phyloP scores from a whole-genome alignment of 192 early-diverging fungal genomes.

The Paraglomus brasilianum region DNA sequence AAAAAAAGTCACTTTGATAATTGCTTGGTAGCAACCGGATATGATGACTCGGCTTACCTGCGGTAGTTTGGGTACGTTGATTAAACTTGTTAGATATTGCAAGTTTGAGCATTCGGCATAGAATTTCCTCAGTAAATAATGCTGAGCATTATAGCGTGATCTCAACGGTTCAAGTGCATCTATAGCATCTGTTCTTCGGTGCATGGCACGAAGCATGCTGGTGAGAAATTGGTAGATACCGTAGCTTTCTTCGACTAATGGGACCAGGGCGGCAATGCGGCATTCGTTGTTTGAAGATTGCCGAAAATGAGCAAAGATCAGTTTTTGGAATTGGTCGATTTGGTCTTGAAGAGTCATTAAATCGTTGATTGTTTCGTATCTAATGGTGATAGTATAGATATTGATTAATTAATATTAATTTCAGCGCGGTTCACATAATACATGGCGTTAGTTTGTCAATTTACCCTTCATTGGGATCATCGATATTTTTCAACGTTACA shows the following conservation, averaged over 20 bases:
- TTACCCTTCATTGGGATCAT: conserved; percentile 97
- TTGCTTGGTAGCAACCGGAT: not conserved
- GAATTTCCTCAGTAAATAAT: conserved; percentile 85
- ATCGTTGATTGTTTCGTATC: conserved; percentile 95
- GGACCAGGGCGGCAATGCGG: conserved; percentile 91
- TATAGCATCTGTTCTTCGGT: conserved; percentile 77
- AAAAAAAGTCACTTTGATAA: not conserved
- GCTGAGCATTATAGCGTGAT: conserved; percentile 80
- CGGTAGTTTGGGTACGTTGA: conserved; percentile 82
- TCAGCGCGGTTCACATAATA: not conserved
- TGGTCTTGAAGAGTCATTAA: conserved; percentile 89
- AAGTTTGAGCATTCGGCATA: conserved; percentile 89
- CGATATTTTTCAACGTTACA: conserved; percentile 85
- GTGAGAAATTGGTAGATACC: conserved; percentile 95
- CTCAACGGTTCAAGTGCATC: conserved; percentile 88
- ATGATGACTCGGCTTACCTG: conserved; percentile 35
- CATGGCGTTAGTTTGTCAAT: not conserved
- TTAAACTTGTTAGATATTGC: conserved; percentile 90
- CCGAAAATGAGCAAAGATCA: conserved; percentile 83
- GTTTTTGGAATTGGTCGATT: conserved; percentile 88
- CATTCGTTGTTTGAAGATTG: conserved; percentile 87
- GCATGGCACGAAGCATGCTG: conserved; percentile 96
- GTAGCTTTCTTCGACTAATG: conserved; percentile 94
- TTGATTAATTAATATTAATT: not conserved
- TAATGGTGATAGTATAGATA: conserved; percentile 30